phyloP scores from a whole-genome alignment of 129 eudicot species.

The Tanacetum coccineum region DNA sequence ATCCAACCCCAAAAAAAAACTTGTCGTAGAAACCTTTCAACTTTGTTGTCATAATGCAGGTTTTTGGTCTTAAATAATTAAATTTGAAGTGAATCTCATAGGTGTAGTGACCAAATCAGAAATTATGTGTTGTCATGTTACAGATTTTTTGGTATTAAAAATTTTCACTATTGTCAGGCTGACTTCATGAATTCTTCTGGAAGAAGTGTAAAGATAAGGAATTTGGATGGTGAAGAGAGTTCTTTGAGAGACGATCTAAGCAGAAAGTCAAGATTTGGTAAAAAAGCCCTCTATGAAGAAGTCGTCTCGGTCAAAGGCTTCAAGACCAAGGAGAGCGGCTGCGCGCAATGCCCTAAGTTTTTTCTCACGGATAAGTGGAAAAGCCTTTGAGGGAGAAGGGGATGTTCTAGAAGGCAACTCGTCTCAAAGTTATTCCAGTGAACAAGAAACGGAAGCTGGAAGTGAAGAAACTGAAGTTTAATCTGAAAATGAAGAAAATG shows the following conservation, averaged over 20 bases:
- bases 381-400: conserved; percentile 62
- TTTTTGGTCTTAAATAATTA: too few relatives aligned
- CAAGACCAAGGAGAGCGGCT: conserved; percentile 87
- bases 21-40: too few relatives aligned
- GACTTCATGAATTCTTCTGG: conserved; percentile 93
- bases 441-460: conserved; percentile 55
- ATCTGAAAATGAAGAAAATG: conserved; percentile 35
- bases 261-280: conserved; percentile 52
- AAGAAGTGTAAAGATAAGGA: conserved; percentile 91
- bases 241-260: conserved; percentile 33
- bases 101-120: too few relatives aligned
- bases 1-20: too few relatives aligned
- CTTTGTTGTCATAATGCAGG: not conserved
- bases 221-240: conserved; percentile 72
- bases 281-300: conserved; percentile 59
- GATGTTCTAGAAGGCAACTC: conserved; percentile 41
- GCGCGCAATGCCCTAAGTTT: conserved; percentile 86
- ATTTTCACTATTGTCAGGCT: conserved; percentile 38
- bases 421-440: conserved; percentile 64
- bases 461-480: conserved; percentile 77
- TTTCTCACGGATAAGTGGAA: conserved; percentile 71
- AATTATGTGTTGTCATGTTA: too few relatives aligned
- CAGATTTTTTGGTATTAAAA: not conserved
- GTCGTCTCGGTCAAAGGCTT: conserved; percentile 53
- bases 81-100: too few relatives aligned